Evolutionary conservation across 345 rosid species (phyloP).

Genomic region (Linum lewisii): DNA sequence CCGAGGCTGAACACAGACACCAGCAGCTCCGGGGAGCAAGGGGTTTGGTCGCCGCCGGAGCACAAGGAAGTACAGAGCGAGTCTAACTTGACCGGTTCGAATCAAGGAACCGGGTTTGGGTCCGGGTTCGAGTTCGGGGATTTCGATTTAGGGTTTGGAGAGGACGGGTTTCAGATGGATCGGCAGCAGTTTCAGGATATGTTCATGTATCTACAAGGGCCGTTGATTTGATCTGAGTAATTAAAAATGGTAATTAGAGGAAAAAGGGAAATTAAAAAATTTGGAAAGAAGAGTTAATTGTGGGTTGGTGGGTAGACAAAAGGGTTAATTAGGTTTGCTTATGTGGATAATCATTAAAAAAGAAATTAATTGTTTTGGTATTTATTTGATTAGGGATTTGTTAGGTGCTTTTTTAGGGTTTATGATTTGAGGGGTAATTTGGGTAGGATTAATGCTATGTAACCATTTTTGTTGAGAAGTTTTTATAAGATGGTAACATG

Average conservation of each 20-base stretch:
- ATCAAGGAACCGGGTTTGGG: background rate
- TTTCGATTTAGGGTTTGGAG: background rate
- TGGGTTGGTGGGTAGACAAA: background rate
- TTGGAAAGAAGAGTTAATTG: too few species aligned
- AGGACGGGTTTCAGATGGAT: background rate
- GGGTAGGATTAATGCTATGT: too few species aligned
- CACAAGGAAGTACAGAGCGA: background rate
- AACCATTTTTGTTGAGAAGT: too few species aligned
- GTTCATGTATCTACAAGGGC: background rate
- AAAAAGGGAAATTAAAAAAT: background rate
- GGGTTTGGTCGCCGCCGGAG: background rate
- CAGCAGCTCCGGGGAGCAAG: background rate
- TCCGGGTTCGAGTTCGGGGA: background rate
- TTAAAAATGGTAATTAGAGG: background rate
- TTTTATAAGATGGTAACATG: too few species aligned
- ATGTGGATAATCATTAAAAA: too few species aligned
- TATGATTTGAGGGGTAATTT: too few species aligned
- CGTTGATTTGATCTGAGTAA: background rate
- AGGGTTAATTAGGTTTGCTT: too few species aligned
- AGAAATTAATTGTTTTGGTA: too few species aligned
- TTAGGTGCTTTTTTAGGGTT: too few species aligned
- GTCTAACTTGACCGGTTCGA: background rate
- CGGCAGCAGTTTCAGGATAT: background rate
- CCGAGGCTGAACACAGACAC: background rate
- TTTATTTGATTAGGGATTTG: too few species aligned